Evolutionary conservation across 352 stramenopile genomes (phyloP).

Genomic region (Phytophthora litchii): DNA sequence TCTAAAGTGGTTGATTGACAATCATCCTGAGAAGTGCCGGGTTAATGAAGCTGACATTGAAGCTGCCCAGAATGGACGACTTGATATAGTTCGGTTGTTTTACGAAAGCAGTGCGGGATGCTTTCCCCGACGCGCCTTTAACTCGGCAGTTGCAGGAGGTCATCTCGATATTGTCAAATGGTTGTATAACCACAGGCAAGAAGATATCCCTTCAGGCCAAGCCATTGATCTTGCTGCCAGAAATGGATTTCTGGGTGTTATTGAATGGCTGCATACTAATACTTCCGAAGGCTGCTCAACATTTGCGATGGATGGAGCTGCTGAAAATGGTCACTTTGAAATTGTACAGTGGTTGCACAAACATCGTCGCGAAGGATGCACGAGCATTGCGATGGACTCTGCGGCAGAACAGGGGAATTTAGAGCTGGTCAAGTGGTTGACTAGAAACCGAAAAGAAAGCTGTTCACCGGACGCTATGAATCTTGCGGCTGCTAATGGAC

Average conservation of each 20-base stretch:
- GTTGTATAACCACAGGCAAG: conserved; percentile 1
- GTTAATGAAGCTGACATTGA: neutral
- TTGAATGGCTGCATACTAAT: neutral
- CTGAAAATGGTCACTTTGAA: neutral
- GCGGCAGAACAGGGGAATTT: conserved; percentile 10
- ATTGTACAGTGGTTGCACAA: neutral
- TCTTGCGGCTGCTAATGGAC: conserved; percentile 3
- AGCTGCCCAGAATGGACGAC: conserved; percentile 10
- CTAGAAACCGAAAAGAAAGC: conserved; percentile 12
- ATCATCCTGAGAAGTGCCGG: conserved; percentile 6
- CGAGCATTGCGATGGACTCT: conserved; percentile 6
- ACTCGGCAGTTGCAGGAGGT: conserved; percentile 2
- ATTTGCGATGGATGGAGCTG: neutral
- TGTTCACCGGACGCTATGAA: conserved; percentile 8
- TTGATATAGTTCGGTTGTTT: conserved; percentile 14
- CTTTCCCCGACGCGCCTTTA: neutral
- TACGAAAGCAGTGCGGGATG: neutral
- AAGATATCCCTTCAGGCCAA: too few relatives aligned
- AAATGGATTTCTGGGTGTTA: neutral
- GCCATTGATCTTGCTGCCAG: neutral
- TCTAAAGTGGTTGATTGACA: conserved; percentile 11
- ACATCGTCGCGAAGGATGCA: conserved; percentile 10
- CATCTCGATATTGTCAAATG: conserved; percentile 22
- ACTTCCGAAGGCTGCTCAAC: neutral
- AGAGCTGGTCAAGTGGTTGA: conserved; percentile 14